Conservation (phyloP, 2,329 filamentous ascomycete genomes). For the Shiraia bambusicola region DNA sequence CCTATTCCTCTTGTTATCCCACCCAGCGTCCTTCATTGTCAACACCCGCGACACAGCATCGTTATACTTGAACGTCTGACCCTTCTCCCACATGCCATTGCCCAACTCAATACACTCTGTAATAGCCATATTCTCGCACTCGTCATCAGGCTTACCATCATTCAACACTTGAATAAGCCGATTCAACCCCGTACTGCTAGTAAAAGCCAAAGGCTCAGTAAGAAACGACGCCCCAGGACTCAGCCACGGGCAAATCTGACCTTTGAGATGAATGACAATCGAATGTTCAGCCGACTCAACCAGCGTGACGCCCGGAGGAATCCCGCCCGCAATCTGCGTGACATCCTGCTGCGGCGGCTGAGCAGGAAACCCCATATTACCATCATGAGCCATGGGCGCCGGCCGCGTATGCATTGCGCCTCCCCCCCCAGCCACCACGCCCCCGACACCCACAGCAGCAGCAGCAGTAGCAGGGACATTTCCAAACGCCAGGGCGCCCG, state of each 20-base stretch:
- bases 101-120: slow-evolving; percentile 40
- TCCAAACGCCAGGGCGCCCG: slow-evolving; percentile 24
- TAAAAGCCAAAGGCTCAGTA: slow-evolving; percentile 28
- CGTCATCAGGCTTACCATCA: slow-evolving; percentile 15
- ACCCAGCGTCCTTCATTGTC: slow-evolving; percentile 35
- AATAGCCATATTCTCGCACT: slow-evolving; percentile 32
- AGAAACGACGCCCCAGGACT: slow-evolving; percentile 26
- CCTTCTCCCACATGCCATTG: slow-evolving; percentile 39
- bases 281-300: slow-evolving; percentile 29
- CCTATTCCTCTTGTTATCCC: slow-evolving; percentile 37
- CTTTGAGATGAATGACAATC: slow-evolving; percentile 31
- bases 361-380: slow-evolving; percentile 19
- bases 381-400: slow-evolving; percentile 24
- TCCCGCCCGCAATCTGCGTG: slow-evolving; percentile 28
- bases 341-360: slow-evolving; percentile 29
- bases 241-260: slow-evolving; percentile 33
- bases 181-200: slow-evolving; percentile 29
- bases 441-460: slow-evolving; percentile 9
- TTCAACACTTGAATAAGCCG: slow-evolving; percentile 34
- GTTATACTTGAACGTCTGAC: slow-evolving; percentile 36
- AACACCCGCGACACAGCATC: slow-evolving; percentile 34
- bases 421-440: slow-evolving; percentile 6
- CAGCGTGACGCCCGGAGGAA: slow-evolving; percentile 28
- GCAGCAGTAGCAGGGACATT: slow-evolving; percentile 28
- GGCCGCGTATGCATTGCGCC: slow-evolving; percentile 20